These are phyloP conservation scores for Closterium sp. DNA, from an alignment of 139 green algal species.

Conservation along the genomic window DNA sequence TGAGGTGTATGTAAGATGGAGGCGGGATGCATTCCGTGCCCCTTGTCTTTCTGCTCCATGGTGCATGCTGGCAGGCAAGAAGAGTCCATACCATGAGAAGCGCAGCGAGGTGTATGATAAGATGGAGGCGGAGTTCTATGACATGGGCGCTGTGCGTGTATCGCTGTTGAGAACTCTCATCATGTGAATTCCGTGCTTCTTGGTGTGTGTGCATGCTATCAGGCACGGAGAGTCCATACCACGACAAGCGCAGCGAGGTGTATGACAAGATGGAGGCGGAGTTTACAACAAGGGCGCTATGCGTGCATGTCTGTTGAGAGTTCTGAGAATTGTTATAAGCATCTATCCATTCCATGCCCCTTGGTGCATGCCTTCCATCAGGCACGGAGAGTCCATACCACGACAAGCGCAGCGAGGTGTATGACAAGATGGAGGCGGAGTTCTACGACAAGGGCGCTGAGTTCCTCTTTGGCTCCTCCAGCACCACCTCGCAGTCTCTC, in stretches of 20 bases:
- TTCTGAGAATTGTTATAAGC: too few species aligned
- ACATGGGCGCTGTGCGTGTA: constrained; percentile 7
- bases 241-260: too few species aligned
- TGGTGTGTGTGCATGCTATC: too few species aligned
- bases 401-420: background rate
- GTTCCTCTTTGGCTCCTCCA: constrained; percentile 2
- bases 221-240: too few species aligned
- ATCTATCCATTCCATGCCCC: too few species aligned
- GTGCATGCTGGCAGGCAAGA: background rate
- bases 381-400: background rate
- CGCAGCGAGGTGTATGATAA: constrained; percentile 25
- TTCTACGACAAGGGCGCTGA: constrained; percentile 14
- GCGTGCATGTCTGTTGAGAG: too few species aligned
- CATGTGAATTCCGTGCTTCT: too few species aligned
- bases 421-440: constrained; percentile 24
- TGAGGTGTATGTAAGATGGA: constrained; percentile 14
- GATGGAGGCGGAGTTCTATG: constrained; percentile 21
- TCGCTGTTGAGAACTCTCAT: too few species aligned
- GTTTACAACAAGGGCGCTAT: too few species aligned
- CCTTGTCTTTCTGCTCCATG: too few species aligned
- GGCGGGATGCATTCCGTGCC: background rate
- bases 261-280: too few species aligned
- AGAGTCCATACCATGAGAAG: background rate
- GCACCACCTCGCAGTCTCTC: constrained; percentile 6
- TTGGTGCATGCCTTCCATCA: background rate